Conservation (phyloP, 2,329 filamentous ascomycete genomes). For the Endoconidiophora polonica region DNA sequence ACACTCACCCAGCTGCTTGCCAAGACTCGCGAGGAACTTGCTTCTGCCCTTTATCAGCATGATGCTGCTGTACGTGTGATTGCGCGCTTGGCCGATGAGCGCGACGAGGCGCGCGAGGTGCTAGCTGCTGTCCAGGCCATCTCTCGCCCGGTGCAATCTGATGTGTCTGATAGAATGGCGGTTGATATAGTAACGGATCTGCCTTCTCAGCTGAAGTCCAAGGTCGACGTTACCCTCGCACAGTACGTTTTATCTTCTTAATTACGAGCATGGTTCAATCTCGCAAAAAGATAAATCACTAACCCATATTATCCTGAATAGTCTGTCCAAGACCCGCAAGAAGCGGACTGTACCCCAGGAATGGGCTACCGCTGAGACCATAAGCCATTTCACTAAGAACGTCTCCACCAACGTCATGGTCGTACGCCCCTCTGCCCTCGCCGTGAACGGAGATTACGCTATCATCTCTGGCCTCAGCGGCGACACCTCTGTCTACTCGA, state of each 20-base stretch:
- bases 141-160: too few species aligned
- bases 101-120: constrained; percentile 82
- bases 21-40: constrained; percentile 83
- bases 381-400: constrained; percentile 34
- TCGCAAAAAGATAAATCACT: not conserved
- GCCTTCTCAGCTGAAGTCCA: constrained; percentile 51
- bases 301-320: constrained; percentile 21
- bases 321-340: constrained; percentile 73
- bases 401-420: constrained; percentile 31
- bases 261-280: not conserved
- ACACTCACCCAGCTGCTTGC: constrained; percentile 77
- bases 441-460: constrained; percentile 43
- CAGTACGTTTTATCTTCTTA: constrained; percentile 36
- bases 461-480: constrained; percentile 63
- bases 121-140: constrained; percentile 56
- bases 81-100: constrained; percentile 72
- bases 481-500: constrained; percentile 56
- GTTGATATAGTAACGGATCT: constrained; percentile 62
- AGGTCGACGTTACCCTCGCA: constrained; percentile 66
- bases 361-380: constrained; percentile 63
- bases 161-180: constrained; percentile 77
- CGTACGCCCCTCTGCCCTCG: constrained; percentile 32
- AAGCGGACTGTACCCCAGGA: constrained; percentile 73
- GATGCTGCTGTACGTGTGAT: constrained; percentile 95
- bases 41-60: constrained; percentile 86